Percentiles rank a stretch among this genome's conserved stretches.
These are phyloP conservation scores for Setaria viridis DNA, from an alignment of 202 grass and related monocot species.

Conservation along the genomic window DNA sequence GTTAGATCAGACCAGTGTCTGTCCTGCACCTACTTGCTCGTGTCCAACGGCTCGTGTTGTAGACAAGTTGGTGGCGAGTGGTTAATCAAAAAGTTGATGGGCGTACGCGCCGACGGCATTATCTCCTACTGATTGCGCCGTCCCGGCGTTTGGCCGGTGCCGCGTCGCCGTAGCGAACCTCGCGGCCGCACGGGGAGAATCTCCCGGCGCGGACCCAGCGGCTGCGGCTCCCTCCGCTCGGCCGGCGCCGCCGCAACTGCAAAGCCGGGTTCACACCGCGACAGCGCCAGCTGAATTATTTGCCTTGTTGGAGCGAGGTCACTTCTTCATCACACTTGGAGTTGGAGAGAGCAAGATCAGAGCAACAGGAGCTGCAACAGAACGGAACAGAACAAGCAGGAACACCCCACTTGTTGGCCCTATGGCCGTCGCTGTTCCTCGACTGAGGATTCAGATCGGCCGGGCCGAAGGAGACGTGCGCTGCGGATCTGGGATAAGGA, in stretches of 20 bases:
- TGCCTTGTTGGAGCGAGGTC: not conserved
- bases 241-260: slow-evolving; percentile 26
- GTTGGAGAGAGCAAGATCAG: not conserved
- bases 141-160: not conserved
- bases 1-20: not conserved
- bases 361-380: not conserved
- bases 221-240: not conserved
- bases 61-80: slow-evolving; percentile 30
- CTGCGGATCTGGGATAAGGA: not conserved
- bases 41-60: not conserved
- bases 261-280: slow-evolving; percentile 31
- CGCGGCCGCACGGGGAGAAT: slow-evolving; percentile 14
- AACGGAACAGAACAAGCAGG: not conserved
- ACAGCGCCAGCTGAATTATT: slow-evolving; percentile 6
- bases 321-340: not conserved
- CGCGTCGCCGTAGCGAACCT: not conserved
- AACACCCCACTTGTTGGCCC: slow-evolving; percentile 17
- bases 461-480: not conserved
- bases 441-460: not conserved
- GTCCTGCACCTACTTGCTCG: not conserved
- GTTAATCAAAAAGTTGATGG: slow-evolving; percentile 23
- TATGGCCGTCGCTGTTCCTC: not conserved
- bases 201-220: not conserved
- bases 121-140: slow-evolving; percentile 32
- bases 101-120: slow-evolving; percentile 9